Percentiles rank a stretch among this genome's conserved stretches.
Conservation (phyloP, 176 grass and related monocot species). For the Eleusine indica region DNA sequence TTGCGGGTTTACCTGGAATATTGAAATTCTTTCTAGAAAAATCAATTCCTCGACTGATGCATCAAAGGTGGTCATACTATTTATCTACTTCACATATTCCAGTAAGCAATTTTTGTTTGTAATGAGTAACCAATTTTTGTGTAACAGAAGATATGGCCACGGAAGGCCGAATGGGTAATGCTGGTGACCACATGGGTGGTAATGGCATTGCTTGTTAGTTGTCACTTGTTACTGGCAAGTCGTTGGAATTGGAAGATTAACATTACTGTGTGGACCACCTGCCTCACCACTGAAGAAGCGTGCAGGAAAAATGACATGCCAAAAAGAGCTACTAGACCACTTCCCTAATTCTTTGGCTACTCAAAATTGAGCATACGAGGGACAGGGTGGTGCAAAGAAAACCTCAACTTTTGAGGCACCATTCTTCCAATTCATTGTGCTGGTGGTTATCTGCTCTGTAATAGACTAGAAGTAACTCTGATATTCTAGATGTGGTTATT, state of each 20-base stretch:
- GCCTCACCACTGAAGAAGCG: constrained; percentile 29
- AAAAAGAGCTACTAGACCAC: neutral
- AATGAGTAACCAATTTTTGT: constrained; percentile 14
- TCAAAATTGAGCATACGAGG: neutral
- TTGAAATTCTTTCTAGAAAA: neutral
- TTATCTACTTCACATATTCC: constrained; percentile 1
- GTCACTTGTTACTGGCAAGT: constrained; percentile 11
- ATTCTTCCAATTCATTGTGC: neutral
- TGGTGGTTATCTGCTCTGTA: constrained; percentile 33
- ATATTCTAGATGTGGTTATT: constrained; percentile 28
- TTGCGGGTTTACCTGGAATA: neutral
- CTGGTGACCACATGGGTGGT: constrained; percentile 41
- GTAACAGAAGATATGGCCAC: constrained; percentile 49
- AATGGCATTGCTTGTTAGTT: constrained; percentile 49
- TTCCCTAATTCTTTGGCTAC: neutral
- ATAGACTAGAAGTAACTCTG: constrained; percentile 37
- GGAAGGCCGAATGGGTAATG: constrained; percentile 40
- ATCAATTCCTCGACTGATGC: neutral
- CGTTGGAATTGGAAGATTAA: constrained; percentile 29
- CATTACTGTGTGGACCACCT: constrained; percentile 23
- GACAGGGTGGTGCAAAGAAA: neutral
- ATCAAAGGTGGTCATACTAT: neutral
- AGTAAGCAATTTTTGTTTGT: constrained; percentile 11
- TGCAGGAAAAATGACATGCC: constrained; percentile 6
- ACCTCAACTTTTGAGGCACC: neutral